Evolutionary conservation across 495 filamentous ascomycete genomes (phyloP), one percentile per base, ranked within the genome.

Genomic region (Penicillium chermesinum): DNA sequence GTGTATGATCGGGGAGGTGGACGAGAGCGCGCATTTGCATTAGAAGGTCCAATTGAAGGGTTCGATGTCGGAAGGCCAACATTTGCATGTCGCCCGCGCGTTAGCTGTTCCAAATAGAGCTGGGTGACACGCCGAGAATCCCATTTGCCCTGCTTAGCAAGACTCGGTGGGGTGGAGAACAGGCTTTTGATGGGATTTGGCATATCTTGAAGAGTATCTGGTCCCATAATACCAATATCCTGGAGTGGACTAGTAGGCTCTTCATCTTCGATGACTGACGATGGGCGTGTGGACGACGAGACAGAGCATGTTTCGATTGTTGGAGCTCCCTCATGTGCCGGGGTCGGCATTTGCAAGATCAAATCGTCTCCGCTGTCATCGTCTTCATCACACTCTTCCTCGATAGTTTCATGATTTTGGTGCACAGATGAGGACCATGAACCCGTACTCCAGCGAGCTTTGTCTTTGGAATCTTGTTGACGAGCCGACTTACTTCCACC

Each of bases 71-170:
- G 41, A 16, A 33, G 21, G 13, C 34, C 34, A 46, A 38, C 18
- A n/a, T 46, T 33, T 5, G 44, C 33, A 15, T 20, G 18, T 20
- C 44, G 35, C 9, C 44, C 69, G 38, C 67, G 64, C 4, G 70
- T 71, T 27, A 80, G 58, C 53, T 78, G 65, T 52, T 80, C 67
- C 0, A 80, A 51, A 52, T 78, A 81, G 15, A 81, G 61, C 45
- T 77, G 75, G 10, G 72, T 77, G 0, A 74, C 72, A 20, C 72
- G 72, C 33, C 73, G 74, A 2, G 75, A 71, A 51, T 80, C 75
- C 75, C 77, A 80, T 21, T 71, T 66, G 8, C 74, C 77, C 46
- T 72, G 67, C 41, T 69, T 69, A 13, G 70, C 76, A 20, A 80
- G 53, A 38, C 68, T 78, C 13, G 76, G 72, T 7, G 66, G 55